Conservation (phyloP, 208 protist species). For the Acanthamoeba healyi region DNA sequence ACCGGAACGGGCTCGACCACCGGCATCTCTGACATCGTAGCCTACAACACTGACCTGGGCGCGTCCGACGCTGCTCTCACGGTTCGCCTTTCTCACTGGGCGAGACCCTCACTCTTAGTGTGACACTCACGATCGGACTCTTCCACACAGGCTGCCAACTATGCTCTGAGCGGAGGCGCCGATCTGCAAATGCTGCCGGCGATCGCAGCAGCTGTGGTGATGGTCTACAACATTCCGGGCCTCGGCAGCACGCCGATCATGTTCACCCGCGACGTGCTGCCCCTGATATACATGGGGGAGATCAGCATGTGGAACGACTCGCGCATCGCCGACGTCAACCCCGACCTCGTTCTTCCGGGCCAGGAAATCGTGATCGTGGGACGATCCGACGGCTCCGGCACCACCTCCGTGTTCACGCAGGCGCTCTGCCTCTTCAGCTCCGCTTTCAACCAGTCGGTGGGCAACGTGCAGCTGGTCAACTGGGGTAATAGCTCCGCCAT, state of each 20-base stretch:
- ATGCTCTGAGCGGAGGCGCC: neutral
- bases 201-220: conserved; percentile 15
- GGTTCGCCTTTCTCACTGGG: neutral
- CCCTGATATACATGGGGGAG: conserved; percentile 8
- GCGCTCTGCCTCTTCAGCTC: conserved; percentile 18
- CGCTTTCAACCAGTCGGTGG: conserved; percentile 11
- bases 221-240: conserved; percentile 1
- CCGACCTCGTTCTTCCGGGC: neutral
- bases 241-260: too few relatives aligned
- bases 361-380: neutral
- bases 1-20: conserved; percentile 4
- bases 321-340: neutral
- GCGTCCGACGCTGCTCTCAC: neutral
- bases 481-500: neutral
- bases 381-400: conserved; percentile 5
- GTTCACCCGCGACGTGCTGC: neutral
- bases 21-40: neutral
- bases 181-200: conserved; percentile 29
- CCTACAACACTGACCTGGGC: conserved; percentile 12
- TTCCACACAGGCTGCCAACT: neutral
- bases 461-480: neutral
- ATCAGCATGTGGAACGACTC: conserved; percentile 19
- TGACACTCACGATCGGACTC: neutral
- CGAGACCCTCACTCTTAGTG: neutral
- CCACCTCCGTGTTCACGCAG: conserved; percentile 1